Base-by-base conservation (phyloP, 495 filamentous ascomycete genomes). In the Viridothelium virens region DNA sequence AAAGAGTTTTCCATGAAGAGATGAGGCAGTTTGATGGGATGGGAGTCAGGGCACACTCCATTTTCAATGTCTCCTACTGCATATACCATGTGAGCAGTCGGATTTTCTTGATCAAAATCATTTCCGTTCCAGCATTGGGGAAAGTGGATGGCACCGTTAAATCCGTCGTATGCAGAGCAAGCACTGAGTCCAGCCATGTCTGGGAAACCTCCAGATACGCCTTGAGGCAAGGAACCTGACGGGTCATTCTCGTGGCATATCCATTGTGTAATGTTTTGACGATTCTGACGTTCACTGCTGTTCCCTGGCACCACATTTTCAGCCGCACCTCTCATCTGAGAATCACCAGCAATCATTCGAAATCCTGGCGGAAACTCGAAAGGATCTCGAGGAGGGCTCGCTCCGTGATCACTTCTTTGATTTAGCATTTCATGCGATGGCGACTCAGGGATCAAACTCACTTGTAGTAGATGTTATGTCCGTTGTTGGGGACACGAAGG, bases 391-490 rank as follows among this genome's bases (percentile, higher is more conserved):
- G 37, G 2, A 33, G 25, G 16, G 47, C 47, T 56, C 25, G 50
- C 12, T 11, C 64, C 64, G 44, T 18, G 48, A 37, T 67, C 44
- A 44, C 41, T 25, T 25, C 1, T 25, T 25, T 44, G 41, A 44
- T 7, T 44, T 1, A 44, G 7, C 6, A 7, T 44, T 7, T 7
- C 7, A 44, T 7, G 14, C 41, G 41, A 44, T 44, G 14, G 14
- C 0, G 7, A 44, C 14, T 44, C 41, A 44, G 14, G 41, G 41
- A 14, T 7, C 6, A 44, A 7, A 7, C 41, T 44, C 14, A 44
- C 65, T 67, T 67, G 65, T 67, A 67, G 56, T 67, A 67, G 56
- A 67, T 37, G 18, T 67, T 67, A 56, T 67, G 65, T 39, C 65
- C 59, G 1, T 46, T 48, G 38, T 39, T 63, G 2, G 65, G 65